Percentiles rank a stretch among this genome's conserved stretches.
phyloP scores from a whole-genome alignment of 805 yeast genomes.

The Candida coquimbonensis region DNA sequence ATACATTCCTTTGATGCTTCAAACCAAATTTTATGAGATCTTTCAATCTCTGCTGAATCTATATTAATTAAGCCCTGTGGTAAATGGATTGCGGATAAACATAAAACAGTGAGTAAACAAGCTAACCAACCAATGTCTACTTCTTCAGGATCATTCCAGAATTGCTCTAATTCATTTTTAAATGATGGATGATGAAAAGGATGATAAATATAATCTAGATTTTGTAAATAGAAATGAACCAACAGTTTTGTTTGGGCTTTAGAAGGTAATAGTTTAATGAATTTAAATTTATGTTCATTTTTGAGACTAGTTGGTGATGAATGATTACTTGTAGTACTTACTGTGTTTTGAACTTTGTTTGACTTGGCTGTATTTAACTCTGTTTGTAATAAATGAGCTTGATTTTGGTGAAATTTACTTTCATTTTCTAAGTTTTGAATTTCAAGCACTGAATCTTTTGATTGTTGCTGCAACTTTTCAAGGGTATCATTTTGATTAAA shows the following conservation, averaged over 20 bases:
- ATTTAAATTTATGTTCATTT: constrained; percentile 16
- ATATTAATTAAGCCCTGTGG: constrained; percentile 23
- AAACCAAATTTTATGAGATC: constrained; percentile 23
- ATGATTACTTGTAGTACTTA: constrained; percentile 1
- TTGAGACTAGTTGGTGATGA: not conserved
- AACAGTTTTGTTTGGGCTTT: constrained; percentile 19
- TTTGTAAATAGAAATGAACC: constrained; percentile 22
- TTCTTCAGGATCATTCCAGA: constrained; percentile 17
- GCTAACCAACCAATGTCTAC: constrained; percentile 22
- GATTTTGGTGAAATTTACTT: constrained; percentile 5
- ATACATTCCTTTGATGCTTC: constrained; percentile 22
- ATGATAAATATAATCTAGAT: constrained; percentile 25
- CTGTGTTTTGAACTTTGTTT: not conserved
- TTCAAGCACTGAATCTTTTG: constrained; percentile 9
- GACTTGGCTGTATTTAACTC: constrained; percentile 4
- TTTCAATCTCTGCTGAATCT: constrained; percentile 18
- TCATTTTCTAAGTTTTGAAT: constrained; percentile 15
- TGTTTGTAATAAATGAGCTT: constrained; percentile 7
- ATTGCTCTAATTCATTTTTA: constrained; percentile 10
- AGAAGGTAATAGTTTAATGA: constrained; percentile 17
- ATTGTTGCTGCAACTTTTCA: constrained; percentile 9
- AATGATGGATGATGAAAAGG: constrained; percentile 25
- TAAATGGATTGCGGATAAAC: constrained; percentile 22
- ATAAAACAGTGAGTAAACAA: constrained; percentile 18
- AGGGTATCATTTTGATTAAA: no score